A percentile compares a stretch with the other conserved stretches of the same genome.
Evolutionary conservation across 2,329 filamentous ascomycete species (phyloP).

Genomic region (Fusarium humuli): DNA sequence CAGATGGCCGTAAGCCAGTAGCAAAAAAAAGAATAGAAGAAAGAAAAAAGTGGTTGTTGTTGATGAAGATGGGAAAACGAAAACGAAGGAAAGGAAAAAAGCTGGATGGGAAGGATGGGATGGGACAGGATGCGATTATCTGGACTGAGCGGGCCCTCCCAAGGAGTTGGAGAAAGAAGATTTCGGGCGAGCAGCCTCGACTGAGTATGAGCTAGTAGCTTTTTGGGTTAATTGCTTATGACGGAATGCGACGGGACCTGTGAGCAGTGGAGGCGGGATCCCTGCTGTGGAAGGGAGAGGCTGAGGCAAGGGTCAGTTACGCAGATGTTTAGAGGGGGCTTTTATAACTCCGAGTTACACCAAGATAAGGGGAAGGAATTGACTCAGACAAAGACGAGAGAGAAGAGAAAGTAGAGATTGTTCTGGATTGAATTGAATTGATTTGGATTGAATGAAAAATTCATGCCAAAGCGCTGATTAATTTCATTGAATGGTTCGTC

Average conservation of each 20-base stretch:
- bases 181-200: neutral
- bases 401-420: neutral
- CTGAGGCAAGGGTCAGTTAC: conserved; percentile 5
- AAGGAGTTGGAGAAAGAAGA: conserved; percentile 1
- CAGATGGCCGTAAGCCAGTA: conserved; percentile 6
- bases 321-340: conserved; percentile 1
- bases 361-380: neutral
- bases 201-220: neutral
- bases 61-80: neutral
- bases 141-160: neutral
- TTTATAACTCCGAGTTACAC: conserved; percentile 1
- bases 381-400: neutral
- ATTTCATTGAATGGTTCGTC: conserved; percentile 9
- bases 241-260: conserved; percentile 37
- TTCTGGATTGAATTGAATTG: neutral
- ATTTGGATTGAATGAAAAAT: neutral
- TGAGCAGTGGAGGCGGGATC: conserved; percentile 13
- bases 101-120: neutral
- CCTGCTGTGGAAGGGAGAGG: conserved; percentile 4
- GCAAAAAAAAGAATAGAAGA: conserved; percentile 1
- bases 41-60: neutral
- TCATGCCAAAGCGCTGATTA: conserved; percentile 28
- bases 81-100: neutral
- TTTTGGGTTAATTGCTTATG: conserved; percentile 24
- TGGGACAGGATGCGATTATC: neutral